Percentiles rank a stretch among this genome's conserved stretches.
These are phyloP conservation scores for Penicillium paradoxum DNA, from an alignment of 495 filamentous ascomycete species.

Conservation along the genomic window DNA sequence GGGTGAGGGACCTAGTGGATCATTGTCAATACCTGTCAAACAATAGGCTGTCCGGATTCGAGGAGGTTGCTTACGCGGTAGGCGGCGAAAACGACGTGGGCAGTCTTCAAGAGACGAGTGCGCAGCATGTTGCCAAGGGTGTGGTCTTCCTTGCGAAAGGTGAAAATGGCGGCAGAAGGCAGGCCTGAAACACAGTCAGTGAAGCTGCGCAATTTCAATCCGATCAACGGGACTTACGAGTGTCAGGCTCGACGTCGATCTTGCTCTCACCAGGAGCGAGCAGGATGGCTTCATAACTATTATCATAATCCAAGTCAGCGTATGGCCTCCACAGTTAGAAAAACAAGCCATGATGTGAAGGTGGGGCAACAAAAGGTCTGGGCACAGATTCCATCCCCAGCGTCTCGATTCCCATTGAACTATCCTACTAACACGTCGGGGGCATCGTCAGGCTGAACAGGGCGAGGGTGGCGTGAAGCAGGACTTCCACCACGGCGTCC, in stretches of 20 bases:
- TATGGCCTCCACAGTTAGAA: neutral
- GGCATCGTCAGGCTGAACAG: conserved; percentile 7
- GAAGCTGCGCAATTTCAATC: neutral
- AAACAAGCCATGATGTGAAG: neutral
- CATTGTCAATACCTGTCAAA: conserved; percentile 1
- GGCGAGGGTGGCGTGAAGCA: conserved; percentile 1
- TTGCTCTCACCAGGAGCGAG: conserved; percentile 87
- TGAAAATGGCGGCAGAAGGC: conserved; percentile 80
- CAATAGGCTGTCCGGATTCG: neutral
- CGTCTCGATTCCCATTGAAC: neutral
- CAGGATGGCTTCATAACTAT: conserved; percentile 86
- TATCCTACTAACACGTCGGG: conserved; percentile 19
- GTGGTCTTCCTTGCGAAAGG: conserved; percentile 94
- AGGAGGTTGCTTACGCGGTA: conserved; percentile 63
- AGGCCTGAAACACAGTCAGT: conserved; percentile 51
- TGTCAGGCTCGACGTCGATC: conserved; percentile 77
- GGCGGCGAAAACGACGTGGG: conserved; percentile 76
- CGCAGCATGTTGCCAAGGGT: conserved; percentile 88
- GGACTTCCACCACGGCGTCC: conserved; percentile 4
- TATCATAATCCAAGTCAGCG: conserved; percentile 4
- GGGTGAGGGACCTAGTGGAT: conserved; percentile 68
- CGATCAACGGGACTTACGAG: conserved; percentile 54
- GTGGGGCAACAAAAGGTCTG: neutral
- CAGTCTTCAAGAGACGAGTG: conserved; percentile 70
- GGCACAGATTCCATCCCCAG: neutral